Evolutionary conservation across 1,139 yeast genomes (phyloP), one percentile per base, ranked within the genome.

Genomic region (Kazachstania sp.): DNA sequence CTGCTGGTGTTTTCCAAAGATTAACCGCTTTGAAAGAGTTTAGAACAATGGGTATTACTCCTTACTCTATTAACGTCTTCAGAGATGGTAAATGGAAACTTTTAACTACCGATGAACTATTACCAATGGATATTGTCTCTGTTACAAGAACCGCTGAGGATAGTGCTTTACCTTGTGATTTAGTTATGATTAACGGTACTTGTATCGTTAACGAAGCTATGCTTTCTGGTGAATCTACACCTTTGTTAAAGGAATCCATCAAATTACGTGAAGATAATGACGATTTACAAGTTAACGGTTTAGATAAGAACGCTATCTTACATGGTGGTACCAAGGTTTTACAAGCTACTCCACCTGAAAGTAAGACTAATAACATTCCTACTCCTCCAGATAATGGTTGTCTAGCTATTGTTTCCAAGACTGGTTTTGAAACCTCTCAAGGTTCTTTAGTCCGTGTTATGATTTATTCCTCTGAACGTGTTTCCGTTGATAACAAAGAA

Each of bases 201-300:
- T 94, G 94, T 50, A 90, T 90, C 64, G 95, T 90, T 42, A 90
- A 90, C 63, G 98, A 90, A 71, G 97, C 97, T 32, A 90, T 90
- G 97, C 80, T 90, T 51, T 86, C 96, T 4, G 99, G 99, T 65
- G 99, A 92, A 71, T 86, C 96, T 7, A 92, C 98, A 43, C 99
- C 99, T 9, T 73, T 92, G 57, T 78, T 94, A 63, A 92, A 92
- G 65, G 99, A 92, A 69, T 85, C 95, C 3, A 78, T 90, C 54
- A 81, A 79, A 56, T 77, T 86, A 57, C 86, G 98, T 68, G 95
- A 95, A 29, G 69, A 73, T 28, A 68, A 74, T 23, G 97, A 86
- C 44, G 58, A 56, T 3, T 72, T 88, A 55, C 84, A 85, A 55
- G 71, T 84, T 4, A 94, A 86, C 49, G 90, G 95, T 32, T 64